Base-by-base conservation (phyloP, 139 green algal species). In the Chlorella sorokiniana region DNA sequence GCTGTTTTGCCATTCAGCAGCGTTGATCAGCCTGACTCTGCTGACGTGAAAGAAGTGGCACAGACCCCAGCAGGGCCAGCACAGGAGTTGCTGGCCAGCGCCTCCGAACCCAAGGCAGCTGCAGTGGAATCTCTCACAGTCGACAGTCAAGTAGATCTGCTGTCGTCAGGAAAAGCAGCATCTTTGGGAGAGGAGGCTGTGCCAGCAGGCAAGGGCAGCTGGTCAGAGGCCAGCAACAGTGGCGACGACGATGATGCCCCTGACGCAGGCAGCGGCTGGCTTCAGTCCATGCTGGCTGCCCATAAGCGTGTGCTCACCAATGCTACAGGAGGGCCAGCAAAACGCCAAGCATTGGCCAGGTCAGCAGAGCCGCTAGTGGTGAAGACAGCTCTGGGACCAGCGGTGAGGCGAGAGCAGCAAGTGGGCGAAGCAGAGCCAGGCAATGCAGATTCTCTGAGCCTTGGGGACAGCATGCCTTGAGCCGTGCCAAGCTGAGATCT, bases 201-300 rank as follows among this genome's bases (percentile, higher is more conserved):
- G 20, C 11, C 29, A 38, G 37, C 54, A 44, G 33, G 16, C 33
- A 44, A 63, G 64, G 41, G 41, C 71, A 78, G 54, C 48, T 29
- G 67, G 35, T 79, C 73, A 56, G 73, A 79, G 52, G 56, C 29
- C 56, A 52, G 59, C n/a, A n/a, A n/a, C n/a, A n/a, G n/a, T n/a
- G n/a, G n/a, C 59, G 73, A 69, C 37, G 54, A 23, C 5, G 73
- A 69, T 29, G 73, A 51, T 2, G 25, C 9, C 22, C 35, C 27
- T 18, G 38, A 20, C 23, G n/a, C 38, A 71, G 35, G 64, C n/a
- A 44, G 33, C 56, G 31, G 40, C 1, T 81, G 76, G 76, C 76
- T 81, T 59, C 27, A 41, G 4, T 35, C 76, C 1, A 63, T 81
- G 41, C 44, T 81, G 65, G 76, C 59, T 25, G 76, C 76, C 0